These are phyloP conservation scores for Cordyceps tenuipes DNA, from an alignment of 2,329 filamentous ascomycete species.

Conservation along the genomic window DNA sequence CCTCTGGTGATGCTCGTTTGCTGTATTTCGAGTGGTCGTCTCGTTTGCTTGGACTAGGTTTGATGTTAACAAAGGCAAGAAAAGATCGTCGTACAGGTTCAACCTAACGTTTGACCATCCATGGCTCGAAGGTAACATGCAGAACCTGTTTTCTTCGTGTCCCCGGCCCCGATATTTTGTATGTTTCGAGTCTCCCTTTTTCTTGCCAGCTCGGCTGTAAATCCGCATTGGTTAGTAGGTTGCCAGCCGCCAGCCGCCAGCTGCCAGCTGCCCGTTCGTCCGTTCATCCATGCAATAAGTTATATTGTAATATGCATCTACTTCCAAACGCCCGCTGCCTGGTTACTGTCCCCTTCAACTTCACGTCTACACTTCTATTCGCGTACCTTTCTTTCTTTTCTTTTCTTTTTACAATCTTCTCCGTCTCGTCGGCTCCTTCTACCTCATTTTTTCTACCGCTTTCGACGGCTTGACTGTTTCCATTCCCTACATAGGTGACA, in stretches of 20 bases:
- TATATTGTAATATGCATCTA: too few relatives aligned
- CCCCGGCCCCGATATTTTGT: constrained; percentile 7
- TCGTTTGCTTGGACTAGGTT: not conserved
- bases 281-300: not conserved
- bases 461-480: not conserved
- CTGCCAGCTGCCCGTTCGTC: not conserved
- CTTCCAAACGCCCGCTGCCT: not conserved
- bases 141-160: not conserved
- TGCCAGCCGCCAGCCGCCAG: constrained; percentile 3
- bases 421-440: not conserved
- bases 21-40: not conserved
- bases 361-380: not conserved
- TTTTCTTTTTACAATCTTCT: not conserved
- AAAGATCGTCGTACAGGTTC: not conserved
- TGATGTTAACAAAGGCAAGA: not conserved
- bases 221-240: not conserved
- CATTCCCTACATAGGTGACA: not conserved
- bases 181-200: not conserved
- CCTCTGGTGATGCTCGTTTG: too few relatives aligned
- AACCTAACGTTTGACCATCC: not conserved
- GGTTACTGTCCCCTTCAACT: not conserved
- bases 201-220: constrained; percentile 10
- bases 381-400: not conserved
- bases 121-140: not conserved
- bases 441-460: not conserved